These are phyloP conservation scores for Detonula confervacea DNA, from an alignment of 352 stramenopile genomes.

Conservation along the genomic window DNA sequence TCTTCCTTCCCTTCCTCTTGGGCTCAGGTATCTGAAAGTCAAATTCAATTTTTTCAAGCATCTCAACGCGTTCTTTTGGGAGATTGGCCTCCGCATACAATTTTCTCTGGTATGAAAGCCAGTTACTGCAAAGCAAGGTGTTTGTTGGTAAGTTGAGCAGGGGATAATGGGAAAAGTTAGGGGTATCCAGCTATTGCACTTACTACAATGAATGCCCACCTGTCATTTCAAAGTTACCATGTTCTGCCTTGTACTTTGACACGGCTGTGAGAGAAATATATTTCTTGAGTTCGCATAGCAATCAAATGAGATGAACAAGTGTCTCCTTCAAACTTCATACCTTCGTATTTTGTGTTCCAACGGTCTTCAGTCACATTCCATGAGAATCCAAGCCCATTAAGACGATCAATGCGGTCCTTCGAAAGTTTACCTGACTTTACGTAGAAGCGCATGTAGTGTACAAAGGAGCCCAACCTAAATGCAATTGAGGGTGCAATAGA, in stretches of 20 bases:
- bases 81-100: conserved; percentile 5
- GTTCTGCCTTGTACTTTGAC: conserved; percentile 1
- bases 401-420: conserved; percentile 5
- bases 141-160: background rate
- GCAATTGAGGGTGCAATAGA: no score
- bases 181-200: background rate
- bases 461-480: conserved; percentile 1
- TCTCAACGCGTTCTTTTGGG: conserved; percentile 1
- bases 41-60: conserved; percentile 16
- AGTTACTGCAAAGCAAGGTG: conserved; percentile 3
- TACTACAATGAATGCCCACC: conserved; percentile 6
- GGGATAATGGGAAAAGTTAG: background rate
- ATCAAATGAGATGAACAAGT: no score
- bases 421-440: conserved; percentile 11
- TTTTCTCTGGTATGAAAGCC: conserved; percentile 15
- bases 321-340: no score
- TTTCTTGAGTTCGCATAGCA: no score
- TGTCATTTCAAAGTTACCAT: conserved; percentile 16
- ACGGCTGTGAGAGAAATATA: background rate
- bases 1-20: background rate
- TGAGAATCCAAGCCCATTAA: conserved; percentile 47
- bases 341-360: conserved; percentile 12
- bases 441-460: conserved; percentile 18
- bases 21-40: conserved; percentile 2
- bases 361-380: conserved; percentile 31